Conservation (phyloP, 2,329 filamentous ascomycete genomes). For the Trichoderma sp. region DNA sequence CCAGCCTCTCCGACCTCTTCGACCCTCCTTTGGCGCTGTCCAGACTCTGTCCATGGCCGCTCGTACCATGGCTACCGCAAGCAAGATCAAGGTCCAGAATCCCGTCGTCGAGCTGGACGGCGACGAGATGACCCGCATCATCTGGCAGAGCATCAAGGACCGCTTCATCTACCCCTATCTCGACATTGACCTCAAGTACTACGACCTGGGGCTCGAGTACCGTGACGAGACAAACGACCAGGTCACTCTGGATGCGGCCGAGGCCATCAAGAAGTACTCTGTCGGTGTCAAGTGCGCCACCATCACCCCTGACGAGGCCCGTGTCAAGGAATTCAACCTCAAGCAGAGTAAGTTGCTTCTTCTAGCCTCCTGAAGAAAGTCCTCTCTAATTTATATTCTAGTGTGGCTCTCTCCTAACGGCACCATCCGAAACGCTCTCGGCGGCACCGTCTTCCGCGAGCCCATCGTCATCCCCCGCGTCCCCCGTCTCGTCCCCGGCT, state of each 20-base stretch:
- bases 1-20: conserved; percentile 30
- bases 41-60: conserved; percentile 60
- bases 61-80: conserved; percentile 54
- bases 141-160: conserved; percentile 99
- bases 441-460: conserved; percentile 97
- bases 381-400: conserved; percentile 33
- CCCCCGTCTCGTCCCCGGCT: conserved; percentile 89
- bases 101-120: conserved; percentile 97
- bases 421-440: conserved; percentile 71
- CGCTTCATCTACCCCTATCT: conserved; percentile 97
- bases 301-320: conserved; percentile 95
- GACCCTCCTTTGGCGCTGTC: conserved; percentile 42
- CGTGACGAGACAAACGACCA: conserved; percentile 94
- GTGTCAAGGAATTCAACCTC: conserved; percentile 96
- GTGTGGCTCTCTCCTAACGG: conserved; percentile 99
- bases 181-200: conserved; percentile 97
- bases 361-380: neutral
- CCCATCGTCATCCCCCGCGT: conserved; percentile 95
- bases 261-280: conserved; percentile 98
- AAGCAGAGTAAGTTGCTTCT: conserved; percentile 74
- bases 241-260: conserved; percentile 90
- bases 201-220: conserved; percentile 89
- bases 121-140: conserved; percentile 95
- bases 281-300: conserved; percentile 99
- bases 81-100: conserved; percentile 99